Evolutionary conservation across 2,329 filamentous ascomycete species (phyloP), one percentile per base, ranked within the genome.

Genomic region (Trichoderma breve): DNA sequence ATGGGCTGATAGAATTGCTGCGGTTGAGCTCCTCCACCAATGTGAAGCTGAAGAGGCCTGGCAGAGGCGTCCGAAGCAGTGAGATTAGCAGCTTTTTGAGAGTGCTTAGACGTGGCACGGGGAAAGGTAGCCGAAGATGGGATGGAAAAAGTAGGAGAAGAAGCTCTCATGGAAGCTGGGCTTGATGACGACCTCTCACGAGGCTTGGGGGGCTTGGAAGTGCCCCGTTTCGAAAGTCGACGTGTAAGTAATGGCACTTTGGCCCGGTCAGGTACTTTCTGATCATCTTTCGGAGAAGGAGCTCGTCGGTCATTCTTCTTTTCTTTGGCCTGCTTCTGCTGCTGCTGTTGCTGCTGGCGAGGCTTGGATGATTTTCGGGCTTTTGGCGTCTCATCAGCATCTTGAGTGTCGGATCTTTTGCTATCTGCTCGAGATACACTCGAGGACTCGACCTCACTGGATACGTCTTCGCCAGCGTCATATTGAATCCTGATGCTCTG

Each of bases 61-160:
- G n/a, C 30, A 15, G 55, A 67, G 11, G 55, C 55, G 18, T 47
- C 55, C 6, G 62, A 55, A 43, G 62, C 32, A 67, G 47, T 12
- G 30, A 51, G 7, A 30, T 39, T 61, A 61, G 63, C 28, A 43
- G 62, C 51, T 36, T 58, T 43, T 14, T 39, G n/a, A 11, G 53
- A n/a, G 30, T 62, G 21, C 26, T 24, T 51, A 28, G 57, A 36
- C 28, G 21, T 28, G 15, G 34, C 28, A 30, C 66, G 43, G 12
- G 72, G 72, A 21, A 71, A 73, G 6, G 72, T 67, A 32, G 62
- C 72, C 11, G 72, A 73, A 30, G 72, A 18, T n/a, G 72, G 69
- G 21, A 73, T 67, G 34, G 72, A 62, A 43, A 70, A 39, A 24
- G 69, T 43, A 24, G 28, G 26, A 32, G 64, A 32, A 18, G 64